Evolutionary conservation across 1,284 basidiomycete species (phyloP).

Genomic region (Grifola frondosa): DNA sequence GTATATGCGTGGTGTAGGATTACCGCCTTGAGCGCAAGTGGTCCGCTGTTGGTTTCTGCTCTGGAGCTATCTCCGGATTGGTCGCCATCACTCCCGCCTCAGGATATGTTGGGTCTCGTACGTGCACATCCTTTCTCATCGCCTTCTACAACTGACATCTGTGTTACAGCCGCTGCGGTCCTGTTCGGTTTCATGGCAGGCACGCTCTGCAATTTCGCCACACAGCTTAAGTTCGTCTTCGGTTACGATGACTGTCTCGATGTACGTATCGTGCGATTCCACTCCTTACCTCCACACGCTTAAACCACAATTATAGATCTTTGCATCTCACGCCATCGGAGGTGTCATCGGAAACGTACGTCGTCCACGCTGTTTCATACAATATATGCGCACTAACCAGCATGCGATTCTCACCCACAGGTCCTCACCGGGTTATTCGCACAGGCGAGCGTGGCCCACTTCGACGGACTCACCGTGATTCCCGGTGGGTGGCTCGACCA

Average conservation of each 20-base stretch:
- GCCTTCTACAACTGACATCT: constrained; percentile 5
- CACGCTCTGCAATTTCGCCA: constrained; percentile 89
- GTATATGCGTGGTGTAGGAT: constrained; percentile 49
- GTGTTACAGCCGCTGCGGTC: constrained; percentile 66
- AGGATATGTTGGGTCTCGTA: constrained; percentile 83
- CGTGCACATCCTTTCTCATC: constrained; percentile 24
- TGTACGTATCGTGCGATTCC: constrained; percentile 47
- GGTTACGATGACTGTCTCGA: constrained; percentile 81
- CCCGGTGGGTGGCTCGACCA: constrained; percentile 91
- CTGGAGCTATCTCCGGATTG: constrained; percentile 88
- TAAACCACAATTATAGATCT: no score
- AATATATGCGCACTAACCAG: constrained; percentile 12
- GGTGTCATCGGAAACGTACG: constrained; percentile 81
- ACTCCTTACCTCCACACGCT: no score
- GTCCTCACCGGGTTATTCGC: constrained; percentile 88
- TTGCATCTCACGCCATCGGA: constrained; percentile 87
- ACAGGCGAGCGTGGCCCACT: constrained; percentile 78
- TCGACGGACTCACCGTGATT: constrained; percentile 78
- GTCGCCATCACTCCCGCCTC: constrained; percentile 92
- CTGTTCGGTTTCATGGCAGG: constrained; percentile 86
- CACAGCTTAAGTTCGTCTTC: constrained; percentile 85
- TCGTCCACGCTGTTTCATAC: not conserved
- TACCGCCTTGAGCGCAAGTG: constrained; percentile 92
- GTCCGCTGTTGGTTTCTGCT: constrained; percentile 95
- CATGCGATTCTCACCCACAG: constrained; percentile 38